These are phyloP conservation scores for Thalassia testudinum DNA, from an alignment of 116 monocot species.

Conservation along the genomic window DNA sequence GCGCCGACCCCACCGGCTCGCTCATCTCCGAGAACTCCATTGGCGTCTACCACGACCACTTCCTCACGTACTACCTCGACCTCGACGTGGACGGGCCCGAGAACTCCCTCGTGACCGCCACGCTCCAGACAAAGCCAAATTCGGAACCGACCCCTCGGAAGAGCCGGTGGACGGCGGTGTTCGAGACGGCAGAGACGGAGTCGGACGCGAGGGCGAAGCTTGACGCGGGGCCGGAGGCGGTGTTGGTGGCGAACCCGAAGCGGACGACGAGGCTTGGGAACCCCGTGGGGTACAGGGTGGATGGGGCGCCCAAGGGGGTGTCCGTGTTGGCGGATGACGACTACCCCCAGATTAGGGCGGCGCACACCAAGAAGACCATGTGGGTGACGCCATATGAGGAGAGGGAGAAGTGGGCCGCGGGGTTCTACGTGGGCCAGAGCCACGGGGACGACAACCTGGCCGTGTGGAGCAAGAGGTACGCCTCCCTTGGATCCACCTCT, in stretches of 20 bases:
- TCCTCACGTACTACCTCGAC: conserved; percentile 67
- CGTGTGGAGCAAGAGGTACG: conserved; percentile 20
- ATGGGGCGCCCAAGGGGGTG: conserved; percentile 29
- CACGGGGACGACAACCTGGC: conserved; percentile 37
- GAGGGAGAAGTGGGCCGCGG: conserved; percentile 28
- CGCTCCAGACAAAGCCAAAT: conserved; percentile 16
- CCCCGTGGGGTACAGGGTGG: conserved; percentile 56
- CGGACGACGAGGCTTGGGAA: conserved; percentile 61
- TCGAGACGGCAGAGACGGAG: conserved; percentile 41
- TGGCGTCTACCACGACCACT: conserved; percentile 74
- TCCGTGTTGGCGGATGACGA: conserved; percentile 39
- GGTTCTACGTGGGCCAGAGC: conserved; percentile 25
- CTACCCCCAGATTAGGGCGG: conserved; percentile 63
- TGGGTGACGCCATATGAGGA: conserved; percentile 45
- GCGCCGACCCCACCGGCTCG: conserved; percentile 36
- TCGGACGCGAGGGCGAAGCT: conserved; percentile 44
- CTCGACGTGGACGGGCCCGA: conserved; percentile 54
- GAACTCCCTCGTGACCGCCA: conserved; percentile 65
- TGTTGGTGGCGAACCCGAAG: conserved; percentile 42
- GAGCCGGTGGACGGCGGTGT: conserved; percentile 47
- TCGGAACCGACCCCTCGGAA: conserved; percentile 29
- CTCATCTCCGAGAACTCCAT: conserved; percentile 50
- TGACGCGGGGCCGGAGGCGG: conserved; percentile 34
- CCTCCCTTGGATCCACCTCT: too few species aligned
- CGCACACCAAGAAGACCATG: conserved; percentile 48